Evolutionary conservation across 768 basidiomycete genomes (phyloP), one percentile per base, ranked within the genome.

Genomic region (Porphyrellus cyaneotinctus): DNA sequence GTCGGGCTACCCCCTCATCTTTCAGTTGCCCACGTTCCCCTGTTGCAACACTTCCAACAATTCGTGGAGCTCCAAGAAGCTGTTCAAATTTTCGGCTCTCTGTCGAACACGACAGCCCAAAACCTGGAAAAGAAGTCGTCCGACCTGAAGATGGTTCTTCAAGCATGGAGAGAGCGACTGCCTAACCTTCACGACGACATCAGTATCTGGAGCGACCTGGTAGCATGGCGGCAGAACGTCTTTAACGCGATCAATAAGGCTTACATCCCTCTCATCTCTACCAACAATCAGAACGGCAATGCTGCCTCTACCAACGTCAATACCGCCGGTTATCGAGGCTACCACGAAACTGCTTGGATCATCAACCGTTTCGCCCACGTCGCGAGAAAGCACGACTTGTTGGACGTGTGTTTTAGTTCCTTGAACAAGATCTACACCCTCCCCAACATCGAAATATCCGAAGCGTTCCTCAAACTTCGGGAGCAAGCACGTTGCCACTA

Each of bases 311-410:
- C 74, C 33, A 87, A 79, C 53, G 74, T 85, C 37, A 90, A 84
- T 51, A 94, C 91, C 2, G 89, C 84, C 64, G 95, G 94, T 8
- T 98, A 92, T 67, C 83, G 97, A 46, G 97, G 97, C 9, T 97
- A 91, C 69, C 97, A 99, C 65, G 97, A 99, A 74, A 98, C 94
- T 0, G 97, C 97, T 8, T 99, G 97, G 97, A 98, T 97, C 65
- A 97, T 98, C 75, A 99, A 99, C 68, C 87, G 97, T 15, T 98
- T 99, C 65, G 97, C 97, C 10, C 95, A 99, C 71, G 94, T 97
- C 49, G 97, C 97, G 20, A 81, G 97, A 52, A 95, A 98, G 71
- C 97, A 99, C 64, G 90, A 95, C 56, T 79, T 99, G 8, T 78
- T 95, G 41, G 97, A 99, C 43, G 97, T 97, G 36, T 98, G 97